phyloP scores from a whole-genome alignment of 176 grass and related monocot genomes.

The Guadua angustifolia region DNA sequence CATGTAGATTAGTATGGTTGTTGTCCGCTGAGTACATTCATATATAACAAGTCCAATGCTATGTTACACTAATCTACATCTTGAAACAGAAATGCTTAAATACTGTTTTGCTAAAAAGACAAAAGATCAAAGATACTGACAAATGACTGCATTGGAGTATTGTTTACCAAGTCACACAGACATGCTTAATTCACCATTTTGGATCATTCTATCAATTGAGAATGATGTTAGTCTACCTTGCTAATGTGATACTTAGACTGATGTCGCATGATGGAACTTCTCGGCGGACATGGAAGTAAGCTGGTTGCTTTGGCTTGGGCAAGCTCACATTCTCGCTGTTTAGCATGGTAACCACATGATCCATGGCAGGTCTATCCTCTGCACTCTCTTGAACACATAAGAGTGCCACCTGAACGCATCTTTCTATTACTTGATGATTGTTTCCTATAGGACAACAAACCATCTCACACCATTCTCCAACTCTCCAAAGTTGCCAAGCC shows the following conservation, averaged over 20 bases:
- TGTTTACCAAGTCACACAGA: not conserved
- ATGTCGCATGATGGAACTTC: not conserved
- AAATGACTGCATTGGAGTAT: not conserved
- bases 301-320: conserved; percentile 48
- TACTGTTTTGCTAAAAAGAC: not conserved
- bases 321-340: conserved; percentile 39
- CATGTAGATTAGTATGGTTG: not conserved
- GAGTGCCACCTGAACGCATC: conserved; percentile 53
- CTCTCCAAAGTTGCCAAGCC: conserved; percentile 55
- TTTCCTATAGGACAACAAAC: conserved; percentile 23
- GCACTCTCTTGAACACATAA: conserved; percentile 59
- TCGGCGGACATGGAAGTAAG: conserved; percentile 44
- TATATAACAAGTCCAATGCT: not conserved
- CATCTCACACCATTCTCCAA: conserved; percentile 40
- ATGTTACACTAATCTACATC: not conserved
- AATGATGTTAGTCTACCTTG: conserved; percentile 6
- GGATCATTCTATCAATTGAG: not conserved
- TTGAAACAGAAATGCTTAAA: conserved; percentile 8
- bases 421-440: conserved; percentile 37
- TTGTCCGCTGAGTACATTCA: not conserved
- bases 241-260: conserved; percentile 35
- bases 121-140: not conserved
- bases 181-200: not conserved
- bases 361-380: conserved; percentile 56
- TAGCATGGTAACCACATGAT: conserved; percentile 49